These are phyloP conservation scores for Trypanosoma scelopori DNA, from an alignment of 208 protist genomes.

Conservation along the genomic window DNA sequence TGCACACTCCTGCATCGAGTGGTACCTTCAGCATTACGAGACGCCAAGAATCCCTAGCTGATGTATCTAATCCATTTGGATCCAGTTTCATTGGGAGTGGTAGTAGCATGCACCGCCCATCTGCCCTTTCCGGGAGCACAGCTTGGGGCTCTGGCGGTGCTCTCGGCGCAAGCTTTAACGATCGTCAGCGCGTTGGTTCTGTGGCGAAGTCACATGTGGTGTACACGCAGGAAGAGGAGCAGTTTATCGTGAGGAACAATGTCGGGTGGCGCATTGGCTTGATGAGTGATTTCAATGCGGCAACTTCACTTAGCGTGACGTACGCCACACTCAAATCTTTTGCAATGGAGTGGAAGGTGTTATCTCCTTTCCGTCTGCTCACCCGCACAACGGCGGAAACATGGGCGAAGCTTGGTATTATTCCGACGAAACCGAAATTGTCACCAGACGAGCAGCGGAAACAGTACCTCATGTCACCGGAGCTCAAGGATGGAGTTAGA, in stretches of 20 bases:
- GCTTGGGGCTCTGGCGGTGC: conserved; percentile 26
- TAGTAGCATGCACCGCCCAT: conserved; percentile 28
- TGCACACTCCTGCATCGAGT: conserved; percentile 16
- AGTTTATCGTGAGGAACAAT: conserved; percentile 82
- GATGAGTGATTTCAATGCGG: conserved; percentile 78
- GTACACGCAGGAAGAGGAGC: conserved; percentile 76
- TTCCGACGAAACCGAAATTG: background rate
- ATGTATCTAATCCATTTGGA: conserved; percentile 15
- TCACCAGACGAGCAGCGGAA: conserved; percentile 10
- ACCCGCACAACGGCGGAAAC: conserved; percentile 58
- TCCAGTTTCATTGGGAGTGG: conserved; percentile 18
- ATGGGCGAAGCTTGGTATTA: conserved; percentile 38
- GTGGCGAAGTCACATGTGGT: conserved; percentile 71
- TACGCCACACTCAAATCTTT: conserved; percentile 62
- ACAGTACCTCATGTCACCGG: conserved; percentile 8
- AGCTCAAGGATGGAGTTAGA: background rate
- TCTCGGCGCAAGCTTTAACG: conserved; percentile 38
- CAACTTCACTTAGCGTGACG: conserved; percentile 44
- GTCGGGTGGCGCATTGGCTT: conserved; percentile 87
- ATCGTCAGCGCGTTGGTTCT: conserved; percentile 72
- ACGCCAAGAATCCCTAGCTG: conserved; percentile 14
- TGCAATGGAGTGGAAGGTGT: conserved; percentile 86
- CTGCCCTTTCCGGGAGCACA: conserved; percentile 18
- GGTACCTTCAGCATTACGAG: conserved; percentile 28
- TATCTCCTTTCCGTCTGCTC: conserved; percentile 68